Evolutionary conservation across 1,284 basidiomycete species (phyloP).

Genomic region (Papiliotrema nemorosa): DNA sequence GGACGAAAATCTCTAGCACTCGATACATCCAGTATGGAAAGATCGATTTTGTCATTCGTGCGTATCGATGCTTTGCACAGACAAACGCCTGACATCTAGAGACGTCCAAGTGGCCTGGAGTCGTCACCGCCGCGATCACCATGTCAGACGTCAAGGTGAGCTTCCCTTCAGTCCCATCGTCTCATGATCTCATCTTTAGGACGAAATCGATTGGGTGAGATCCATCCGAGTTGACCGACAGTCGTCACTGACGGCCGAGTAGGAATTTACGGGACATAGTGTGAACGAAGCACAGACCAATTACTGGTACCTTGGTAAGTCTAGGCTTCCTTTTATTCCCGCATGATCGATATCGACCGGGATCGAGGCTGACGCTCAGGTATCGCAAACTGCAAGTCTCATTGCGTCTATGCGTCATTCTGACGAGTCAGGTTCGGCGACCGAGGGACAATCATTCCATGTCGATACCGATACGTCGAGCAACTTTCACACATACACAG

Average conservation of each 20-base stretch:
- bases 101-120: constrained; percentile 59
- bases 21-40: constrained; percentile 76
- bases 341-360: not conserved
- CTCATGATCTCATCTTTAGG: not conserved
- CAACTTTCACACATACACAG: constrained; percentile 73
- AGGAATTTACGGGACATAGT: constrained; percentile 54
- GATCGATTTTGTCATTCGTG: constrained; percentile 62
- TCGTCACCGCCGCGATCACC: constrained; percentile 77
- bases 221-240: not conserved
- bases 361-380: not conserved
- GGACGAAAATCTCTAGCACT: constrained; percentile 72
- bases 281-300: constrained; percentile 68
- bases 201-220: not conserved
- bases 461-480: constrained; percentile 60
- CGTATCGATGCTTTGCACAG: constrained; percentile 1
- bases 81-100: constrained; percentile 11
- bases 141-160: constrained; percentile 71
- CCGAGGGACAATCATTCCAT: constrained; percentile 44
- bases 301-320: constrained; percentile 59
- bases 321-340: not conserved
- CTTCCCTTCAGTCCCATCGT: not conserved
- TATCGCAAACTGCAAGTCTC: constrained; percentile 2
- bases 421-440: constrained; percentile 32
- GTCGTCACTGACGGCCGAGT: not conserved
- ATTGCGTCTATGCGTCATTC: too few species aligned